Conservation (phyloP, 176 grass and related monocot genomes). For the Pontederia paniculata region DNA sequence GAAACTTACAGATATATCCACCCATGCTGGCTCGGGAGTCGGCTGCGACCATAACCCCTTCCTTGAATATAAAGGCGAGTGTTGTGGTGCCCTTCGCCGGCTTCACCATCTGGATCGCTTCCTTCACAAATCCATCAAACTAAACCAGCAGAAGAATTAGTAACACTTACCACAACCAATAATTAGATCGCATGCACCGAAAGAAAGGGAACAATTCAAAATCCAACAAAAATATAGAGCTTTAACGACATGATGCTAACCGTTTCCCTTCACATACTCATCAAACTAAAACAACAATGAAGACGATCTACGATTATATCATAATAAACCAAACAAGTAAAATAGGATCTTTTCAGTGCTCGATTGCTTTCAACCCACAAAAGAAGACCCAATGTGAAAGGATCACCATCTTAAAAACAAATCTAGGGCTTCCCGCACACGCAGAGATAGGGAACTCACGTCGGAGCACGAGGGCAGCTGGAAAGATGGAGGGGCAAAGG, state of each 20-base stretch:
- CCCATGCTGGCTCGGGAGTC: slow-evolving; percentile 96
- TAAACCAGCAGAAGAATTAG: slow-evolving; percentile 15
- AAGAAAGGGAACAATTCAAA: not conserved
- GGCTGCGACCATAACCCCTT: slow-evolving; percentile 90
- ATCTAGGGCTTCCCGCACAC: too few relatives aligned
- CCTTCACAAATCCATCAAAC: slow-evolving; percentile 70
- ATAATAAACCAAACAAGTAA: too few relatives aligned
- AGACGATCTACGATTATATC: too few relatives aligned
- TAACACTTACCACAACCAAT: not conserved
- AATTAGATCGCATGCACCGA: not conserved
- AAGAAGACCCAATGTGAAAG: too few relatives aligned
- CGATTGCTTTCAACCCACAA: too few relatives aligned
- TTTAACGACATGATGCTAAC: too few relatives aligned
- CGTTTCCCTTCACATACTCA: too few relatives aligned
- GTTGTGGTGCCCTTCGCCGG: slow-evolving; percentile 76
- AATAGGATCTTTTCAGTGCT: too few relatives aligned
- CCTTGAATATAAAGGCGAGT: slow-evolving; percentile 87
- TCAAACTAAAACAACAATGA: too few relatives aligned
- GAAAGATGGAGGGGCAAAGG: not conserved
- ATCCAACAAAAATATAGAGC: too few relatives aligned
- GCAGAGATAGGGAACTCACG: not conserved
- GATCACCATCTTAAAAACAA: not conserved
- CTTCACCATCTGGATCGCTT: slow-evolving; percentile 46
- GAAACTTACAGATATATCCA: slow-evolving; percentile 80
- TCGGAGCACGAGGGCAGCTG: not conserved